Evolutionary conservation across 23 red algal species (phyloP).

Genomic region (Cyanidium caldarium): DNA sequence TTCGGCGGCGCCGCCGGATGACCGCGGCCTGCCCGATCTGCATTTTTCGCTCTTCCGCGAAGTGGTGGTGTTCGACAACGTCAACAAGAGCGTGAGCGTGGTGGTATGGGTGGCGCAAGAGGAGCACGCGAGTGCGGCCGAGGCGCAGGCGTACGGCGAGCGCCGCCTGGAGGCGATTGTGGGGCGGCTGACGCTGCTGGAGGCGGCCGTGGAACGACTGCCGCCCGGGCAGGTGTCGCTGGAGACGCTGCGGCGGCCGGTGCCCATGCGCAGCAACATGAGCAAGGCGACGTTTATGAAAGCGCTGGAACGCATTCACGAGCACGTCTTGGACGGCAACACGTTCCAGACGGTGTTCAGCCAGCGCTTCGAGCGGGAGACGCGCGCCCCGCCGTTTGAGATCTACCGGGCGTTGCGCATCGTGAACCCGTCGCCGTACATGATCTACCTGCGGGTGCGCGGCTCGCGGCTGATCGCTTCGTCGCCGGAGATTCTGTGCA

Average conservation of each 20-base stretch:
- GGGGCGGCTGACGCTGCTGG: conserved; percentile 3
- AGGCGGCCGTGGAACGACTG: conserved; percentile 15
- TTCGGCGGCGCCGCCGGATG: conserved; percentile 49
- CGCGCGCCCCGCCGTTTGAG: conserved; percentile 51
- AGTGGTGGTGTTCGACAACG: conserved; percentile 73
- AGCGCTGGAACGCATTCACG: conserved; percentile 31
- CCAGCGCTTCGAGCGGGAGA: conserved; percentile 86
- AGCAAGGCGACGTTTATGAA: conserved; percentile 77
- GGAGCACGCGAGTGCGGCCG: not conserved
- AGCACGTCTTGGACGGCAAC: conserved; percentile 77
- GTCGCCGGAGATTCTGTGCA: conserved; percentile 88
- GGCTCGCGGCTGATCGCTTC: conserved; percentile 71
- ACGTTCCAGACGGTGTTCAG: conserved; percentile 91
- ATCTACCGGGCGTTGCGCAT: conserved; percentile 84
- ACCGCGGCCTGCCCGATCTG: conserved; percentile 69
- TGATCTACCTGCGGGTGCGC: conserved; percentile 82
- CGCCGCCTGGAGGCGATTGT: conserved; percentile 14
- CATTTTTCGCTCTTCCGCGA: conserved; percentile 62
- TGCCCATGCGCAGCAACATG: conserved; percentile 54
- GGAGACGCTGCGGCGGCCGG: conserved; percentile 27
- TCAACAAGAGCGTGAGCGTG: conserved; percentile 56
- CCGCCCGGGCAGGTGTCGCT: conserved; percentile 26
- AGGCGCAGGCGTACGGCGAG: conserved; percentile 4
- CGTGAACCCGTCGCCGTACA: conserved; percentile 97
- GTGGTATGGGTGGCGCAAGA: conserved; percentile 66